These are phyloP conservation scores for Colletotrichum eleusines DNA, from an alignment of 2,329 filamentous ascomycete genomes.

Conservation along the genomic window DNA sequence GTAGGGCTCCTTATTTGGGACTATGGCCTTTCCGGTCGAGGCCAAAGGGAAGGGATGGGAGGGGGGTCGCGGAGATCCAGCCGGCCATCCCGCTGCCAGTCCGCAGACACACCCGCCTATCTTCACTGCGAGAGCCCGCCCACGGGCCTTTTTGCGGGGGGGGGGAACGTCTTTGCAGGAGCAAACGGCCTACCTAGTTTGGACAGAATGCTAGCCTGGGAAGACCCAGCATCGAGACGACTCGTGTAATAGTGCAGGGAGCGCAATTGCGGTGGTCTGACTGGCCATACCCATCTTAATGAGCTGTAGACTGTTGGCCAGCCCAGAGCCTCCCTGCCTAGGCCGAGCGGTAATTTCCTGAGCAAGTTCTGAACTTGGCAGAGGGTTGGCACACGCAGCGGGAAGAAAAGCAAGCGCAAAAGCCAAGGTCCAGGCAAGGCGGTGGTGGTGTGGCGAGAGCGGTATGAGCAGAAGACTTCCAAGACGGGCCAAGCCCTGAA, in stretches of 20 bases:
- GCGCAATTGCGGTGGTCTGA: neutral
- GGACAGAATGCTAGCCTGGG: neutral
- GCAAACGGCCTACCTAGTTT: neutral
- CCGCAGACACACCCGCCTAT: neutral
- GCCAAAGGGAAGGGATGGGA: conserved; percentile 1
- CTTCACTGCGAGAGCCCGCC: conserved; percentile 1
- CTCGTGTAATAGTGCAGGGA: neutral
- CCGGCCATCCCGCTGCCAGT: conserved; percentile 28
- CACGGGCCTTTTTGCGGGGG: conserved; percentile 29
- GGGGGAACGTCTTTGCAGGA: neutral
- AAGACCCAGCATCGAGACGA: neutral
- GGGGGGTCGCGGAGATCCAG: conserved; percentile 32
- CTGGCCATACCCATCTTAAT: neutral
- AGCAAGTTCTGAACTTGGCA: neutral
- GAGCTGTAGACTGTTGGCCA: neutral
- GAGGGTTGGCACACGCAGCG: neutral
- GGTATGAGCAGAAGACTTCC: conserved; percentile 1
- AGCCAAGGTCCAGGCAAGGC: neutral
- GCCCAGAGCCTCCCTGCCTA: neutral
- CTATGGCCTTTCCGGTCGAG: conserved; percentile 23
- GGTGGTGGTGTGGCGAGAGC: neutral
- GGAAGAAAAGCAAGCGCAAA: conserved; percentile 3
- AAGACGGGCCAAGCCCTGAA: conserved; percentile 26
- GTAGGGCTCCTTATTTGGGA: conserved; percentile 1
- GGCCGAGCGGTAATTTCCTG: neutral